A percentile compares a stretch with the other conserved stretches of the same genome.
Evolutionary conservation across 768 basidiomycete species (phyloP).

Genomic region (Porphyrellus cyaneotinctus): DNA sequence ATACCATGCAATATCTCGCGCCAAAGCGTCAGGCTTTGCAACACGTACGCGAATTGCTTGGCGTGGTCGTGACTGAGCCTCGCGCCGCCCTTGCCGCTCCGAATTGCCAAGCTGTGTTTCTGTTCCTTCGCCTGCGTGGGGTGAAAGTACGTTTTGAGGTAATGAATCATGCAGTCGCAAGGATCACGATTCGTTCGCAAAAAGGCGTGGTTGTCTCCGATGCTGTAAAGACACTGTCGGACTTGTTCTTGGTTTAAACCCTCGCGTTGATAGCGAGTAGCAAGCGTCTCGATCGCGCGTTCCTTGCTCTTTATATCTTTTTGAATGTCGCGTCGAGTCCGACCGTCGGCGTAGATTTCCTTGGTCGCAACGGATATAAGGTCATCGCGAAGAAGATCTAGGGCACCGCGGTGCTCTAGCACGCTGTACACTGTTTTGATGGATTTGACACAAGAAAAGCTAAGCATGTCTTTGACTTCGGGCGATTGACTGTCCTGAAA

Average conservation of each 20-base stretch:
- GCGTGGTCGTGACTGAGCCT: constrained; percentile 80
- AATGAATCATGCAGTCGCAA: constrained; percentile 78
- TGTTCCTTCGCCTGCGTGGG: constrained; percentile 62
- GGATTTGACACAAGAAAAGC: constrained; percentile 72
- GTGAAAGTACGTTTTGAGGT: constrained; percentile 74
- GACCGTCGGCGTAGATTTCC: constrained; percentile 72
- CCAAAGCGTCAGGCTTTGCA: constrained; percentile 86
- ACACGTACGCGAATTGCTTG: constrained; percentile 81
- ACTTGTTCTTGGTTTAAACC: constrained; percentile 62
- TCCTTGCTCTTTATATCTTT: constrained; percentile 82
- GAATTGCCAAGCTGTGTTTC: constrained; percentile 70
- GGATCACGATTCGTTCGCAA: constrained; percentile 82
- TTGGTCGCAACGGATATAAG: constrained; percentile 73
- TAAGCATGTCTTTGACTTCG: constrained; percentile 75
- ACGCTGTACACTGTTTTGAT: constrained; percentile 72
- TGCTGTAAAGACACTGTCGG: constrained; percentile 79
- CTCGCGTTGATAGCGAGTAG: constrained; percentile 55
- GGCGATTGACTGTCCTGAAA: constrained; percentile 76
- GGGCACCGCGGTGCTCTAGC: constrained; percentile 58
- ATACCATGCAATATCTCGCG: constrained; percentile 78
- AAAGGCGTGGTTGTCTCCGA: constrained; percentile 89
- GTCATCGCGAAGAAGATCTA: constrained; percentile 72
- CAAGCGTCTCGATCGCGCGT: constrained; percentile 74
- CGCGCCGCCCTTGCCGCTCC: constrained; percentile 76
- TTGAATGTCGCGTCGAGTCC: constrained; percentile 73